Evolutionary conservation across 1,139 yeast species (phyloP), one percentile per base, ranked within the genome.

Genomic region (Geotrichum cucujoidarum): DNA sequence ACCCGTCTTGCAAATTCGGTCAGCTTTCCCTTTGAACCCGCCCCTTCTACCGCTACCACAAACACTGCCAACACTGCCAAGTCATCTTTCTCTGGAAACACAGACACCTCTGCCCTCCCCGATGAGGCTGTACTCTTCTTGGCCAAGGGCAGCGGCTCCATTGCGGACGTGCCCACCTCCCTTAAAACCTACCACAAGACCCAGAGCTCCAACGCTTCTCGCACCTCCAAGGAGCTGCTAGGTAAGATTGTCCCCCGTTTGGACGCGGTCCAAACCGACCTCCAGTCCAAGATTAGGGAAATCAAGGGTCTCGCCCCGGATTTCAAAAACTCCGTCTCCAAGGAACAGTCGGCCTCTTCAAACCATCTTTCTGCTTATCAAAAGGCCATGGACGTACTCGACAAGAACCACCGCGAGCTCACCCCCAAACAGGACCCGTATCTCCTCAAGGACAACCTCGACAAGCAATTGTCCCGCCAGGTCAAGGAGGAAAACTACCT

Each of bases 271-370:
- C 77, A 94, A 59, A 77, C 86, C 53, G 97, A 89, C 64, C 71
- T 90, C 53, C 67, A 83, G 53, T 81, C 86, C 45, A 89, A 90
- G 63, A 87, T 89, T 54, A 87, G 84, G 66, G 97, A 90, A 65
- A 89, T 90, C 58, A 84, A 81, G 62, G 77, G 83, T 48, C 70
- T 89, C 52, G 83, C 83, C 57, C 80, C 86, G 41, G 97, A 90
- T 65, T 90, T 90, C 68, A 83, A 83, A 59, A 85, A 83, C 61
- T 77, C 79, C 49, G 81, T 89, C 55, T 71, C 74, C 33, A 80
- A 77, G 60, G 95, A 88, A 63, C 70, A 85, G 49, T 68, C 69
- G 37, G 83, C 78, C 53, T 84, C 95, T 0, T 55, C 57, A 40
- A 55, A 57, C 43, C 60, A 60, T 33, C 51, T 63, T 42, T 50